These are phyloP conservation scores for Phytophthora brassicae DNA, from an alignment of 352 stramenopile genomes.

Conservation along the genomic window DNA sequence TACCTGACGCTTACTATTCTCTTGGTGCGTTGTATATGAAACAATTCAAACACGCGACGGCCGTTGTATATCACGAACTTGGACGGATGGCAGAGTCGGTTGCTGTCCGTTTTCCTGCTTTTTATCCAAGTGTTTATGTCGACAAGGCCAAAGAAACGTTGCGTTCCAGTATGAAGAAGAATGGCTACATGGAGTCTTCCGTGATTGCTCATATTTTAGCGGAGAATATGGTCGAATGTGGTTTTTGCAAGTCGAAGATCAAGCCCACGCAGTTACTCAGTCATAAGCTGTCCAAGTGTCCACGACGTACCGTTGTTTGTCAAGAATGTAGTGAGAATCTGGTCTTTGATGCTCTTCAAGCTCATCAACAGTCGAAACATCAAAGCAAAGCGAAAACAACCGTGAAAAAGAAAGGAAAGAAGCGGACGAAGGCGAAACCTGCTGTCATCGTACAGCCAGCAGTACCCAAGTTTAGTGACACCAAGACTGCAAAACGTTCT, in stretches of 20 bases:
- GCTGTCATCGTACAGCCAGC: neutral
- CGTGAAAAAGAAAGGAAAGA: conserved; percentile 13
- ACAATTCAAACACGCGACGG: conserved; percentile 26
- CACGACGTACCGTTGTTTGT: conserved; percentile 30
- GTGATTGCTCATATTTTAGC: conserved; percentile 28
- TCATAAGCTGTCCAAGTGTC: conserved; percentile 37
- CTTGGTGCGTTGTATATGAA: conserved; percentile 35
- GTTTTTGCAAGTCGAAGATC: conserved; percentile 30
- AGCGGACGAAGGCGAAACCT: neutral
- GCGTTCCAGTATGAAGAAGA: conserved; percentile 27
- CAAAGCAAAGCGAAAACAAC: conserved; percentile 3
- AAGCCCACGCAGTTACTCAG: conserved; percentile 33
- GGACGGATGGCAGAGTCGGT: conserved; percentile 33
- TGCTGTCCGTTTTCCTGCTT: conserved; percentile 35
- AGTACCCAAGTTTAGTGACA: neutral
- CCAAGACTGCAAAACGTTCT: neutral
- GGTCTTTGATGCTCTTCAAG: conserved; percentile 32
- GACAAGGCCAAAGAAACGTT: conserved; percentile 26
- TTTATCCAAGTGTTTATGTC: conserved; percentile 17
- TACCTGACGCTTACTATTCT: conserved; percentile 37
- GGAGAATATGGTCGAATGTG: conserved; percentile 27
- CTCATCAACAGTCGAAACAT: conserved; percentile 24
- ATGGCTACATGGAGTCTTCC: conserved; percentile 31
- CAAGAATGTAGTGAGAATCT: conserved; percentile 26
- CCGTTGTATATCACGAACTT: conserved; percentile 32